Percentiles rank a stretch among this genome's conserved stretches.
Conservation (phyloP, 257 asterid genomes). For the Penstemon davidsonii region DNA sequence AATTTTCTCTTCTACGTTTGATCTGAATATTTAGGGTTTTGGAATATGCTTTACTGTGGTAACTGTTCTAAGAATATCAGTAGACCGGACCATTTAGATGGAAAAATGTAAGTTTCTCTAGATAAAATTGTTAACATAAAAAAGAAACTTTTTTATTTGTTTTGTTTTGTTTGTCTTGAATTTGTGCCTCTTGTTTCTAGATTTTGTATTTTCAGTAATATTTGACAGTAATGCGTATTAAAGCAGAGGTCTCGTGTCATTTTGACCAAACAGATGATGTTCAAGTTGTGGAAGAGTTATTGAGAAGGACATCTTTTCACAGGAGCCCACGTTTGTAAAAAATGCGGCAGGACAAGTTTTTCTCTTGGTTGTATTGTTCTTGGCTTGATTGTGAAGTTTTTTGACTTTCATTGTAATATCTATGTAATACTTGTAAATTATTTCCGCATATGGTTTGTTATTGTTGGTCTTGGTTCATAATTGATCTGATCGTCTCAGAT, state of each 20-base stretch:
- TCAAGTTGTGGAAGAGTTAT: conserved; percentile 64
- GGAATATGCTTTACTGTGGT: conserved; percentile 47
- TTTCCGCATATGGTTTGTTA: neutral
- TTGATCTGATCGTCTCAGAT: neutral
- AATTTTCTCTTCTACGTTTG: neutral
- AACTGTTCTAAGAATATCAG: conserved; percentile 38
- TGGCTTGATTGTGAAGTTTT: conserved; percentile 13
- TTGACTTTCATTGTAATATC: neutral
- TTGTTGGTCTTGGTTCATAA: neutral
- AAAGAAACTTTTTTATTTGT: neutral
- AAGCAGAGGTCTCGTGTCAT: conserved; percentile 13
- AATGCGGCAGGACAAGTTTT: conserved; percentile 65
- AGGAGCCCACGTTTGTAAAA: conserved; percentile 59
- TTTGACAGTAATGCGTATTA: neutral
- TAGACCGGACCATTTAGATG: conserved; percentile 36
- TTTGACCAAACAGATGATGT: conserved; percentile 54
- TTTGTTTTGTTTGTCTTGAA: neutral
- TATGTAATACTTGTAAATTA: neutral
- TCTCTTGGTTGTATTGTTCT: conserved; percentile 2
- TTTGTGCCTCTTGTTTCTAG: neutral
- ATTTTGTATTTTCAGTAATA: neutral
- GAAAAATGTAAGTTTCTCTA: conserved; percentile 47
- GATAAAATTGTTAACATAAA: neutral
- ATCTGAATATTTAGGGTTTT: conserved; percentile 31
- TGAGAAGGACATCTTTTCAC: conserved; percentile 52